Evolutionary conservation across 208 protist species (phyloP), one percentile per base, ranked within the genome.

Genomic region (Trypanosoma melophagium): DNA sequence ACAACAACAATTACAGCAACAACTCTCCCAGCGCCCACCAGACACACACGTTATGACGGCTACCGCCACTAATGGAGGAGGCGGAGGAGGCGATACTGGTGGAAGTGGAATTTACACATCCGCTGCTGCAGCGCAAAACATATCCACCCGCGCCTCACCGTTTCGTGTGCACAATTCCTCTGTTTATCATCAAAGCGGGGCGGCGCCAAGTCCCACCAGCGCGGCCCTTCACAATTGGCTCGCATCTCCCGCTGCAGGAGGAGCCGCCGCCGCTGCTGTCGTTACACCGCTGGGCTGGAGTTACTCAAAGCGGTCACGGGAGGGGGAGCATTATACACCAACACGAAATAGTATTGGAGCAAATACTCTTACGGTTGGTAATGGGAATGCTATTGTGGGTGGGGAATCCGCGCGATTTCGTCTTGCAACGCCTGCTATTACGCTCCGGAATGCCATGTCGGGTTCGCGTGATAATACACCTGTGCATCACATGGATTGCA

Each of bases 381-480:
- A 53, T 51, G 41, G 8, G 28, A 25, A 28, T 71, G 38, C 57
- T 24, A n/a, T 57, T 28, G 21, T 51, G 14, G 24, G 47, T 38
- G 31, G 41, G 16, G 66, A 58, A 7, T 25, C 56, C 28, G 22
- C 75, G 56, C 58, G 60, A 45, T 84, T 84, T 53, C 77, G 76
- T 58, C 76, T 91, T 9, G 50, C 76, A 70, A 91, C 81, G 0
- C 85, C 85, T 2, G 79, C 84, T 13, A 78, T 80, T 49, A 71
- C 79, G n/a, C 69, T 84, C 40, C 69, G 75, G 9, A 61, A 49
- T 22, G 56, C 53, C 17, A 1, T 74, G 5, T 47, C 65, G 3
- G 59, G 58, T 13, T 72, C 70, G 44, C 52, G 69, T 42, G 61
- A 61, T 19, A 44, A 10, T 47, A 60, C 66, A 31, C 62, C 58